Base-by-base conservation (phyloP, 2,329 filamentous ascomycete genomes). In the Arthrocladium fulminans region DNA sequence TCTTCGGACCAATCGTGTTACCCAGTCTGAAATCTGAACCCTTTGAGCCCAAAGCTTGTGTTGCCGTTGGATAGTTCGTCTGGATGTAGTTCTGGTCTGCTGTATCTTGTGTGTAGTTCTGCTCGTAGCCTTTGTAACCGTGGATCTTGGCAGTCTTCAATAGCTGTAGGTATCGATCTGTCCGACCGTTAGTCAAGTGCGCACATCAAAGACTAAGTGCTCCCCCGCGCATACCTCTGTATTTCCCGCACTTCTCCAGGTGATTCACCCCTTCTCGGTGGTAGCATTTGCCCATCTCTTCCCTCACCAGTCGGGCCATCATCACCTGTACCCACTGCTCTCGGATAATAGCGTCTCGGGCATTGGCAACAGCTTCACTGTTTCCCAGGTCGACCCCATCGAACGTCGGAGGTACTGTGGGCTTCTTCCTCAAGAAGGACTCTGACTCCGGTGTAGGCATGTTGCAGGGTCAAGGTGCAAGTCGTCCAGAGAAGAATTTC, bases 321-420 rank as follows among this genome's bases (percentile, higher is more conserved):
- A 83, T 83, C 63, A 73, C 76, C 67, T 74, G 76, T 48, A 83
- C 78, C 80, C 80, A 83, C 61, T 83, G 80, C 65, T 83, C 80
- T 48, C 79, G 73, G 56, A 83, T 77, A 40, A 83, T 76, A 6
- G 79, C 73, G 59, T 83, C 80, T 59, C 81, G 77, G 51, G 79
- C 79, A 34, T 77, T 77, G 65, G 81, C 80, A 40, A 83, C 66
- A 40, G 76, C 76, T 53, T 72, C 67, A 62, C 78, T 80, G 69
- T 83, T 78, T 54, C 80, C 75, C 67, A 78, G 82, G 67, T 83
- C 78, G 63, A 83, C 79, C 55, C 79, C 79, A 48, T 81, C 75
- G 67, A 81, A 83, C 53, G 77, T 81, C 24, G 80, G 79, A 39
- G 79, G 70, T 40, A 83, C 80, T 53, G 72, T 77, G 56, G 80